Percentiles rank a stretch among this genome's conserved stretches.
Conservation (phyloP, 345 rosid species). For the Camelina laxa region DNA sequence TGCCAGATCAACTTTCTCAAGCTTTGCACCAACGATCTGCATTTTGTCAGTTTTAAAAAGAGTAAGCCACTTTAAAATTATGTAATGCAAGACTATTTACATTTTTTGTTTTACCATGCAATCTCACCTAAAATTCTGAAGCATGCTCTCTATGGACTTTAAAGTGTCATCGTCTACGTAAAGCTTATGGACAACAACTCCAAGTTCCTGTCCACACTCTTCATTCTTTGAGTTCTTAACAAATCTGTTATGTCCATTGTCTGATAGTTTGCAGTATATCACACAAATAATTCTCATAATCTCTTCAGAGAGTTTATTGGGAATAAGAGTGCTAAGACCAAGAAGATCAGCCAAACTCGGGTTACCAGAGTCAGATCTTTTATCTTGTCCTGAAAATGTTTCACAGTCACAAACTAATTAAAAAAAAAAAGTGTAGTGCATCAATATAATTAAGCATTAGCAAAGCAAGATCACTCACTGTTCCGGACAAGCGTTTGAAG, state of each 20-base stretch:
- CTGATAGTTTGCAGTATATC: conserved; percentile 63
- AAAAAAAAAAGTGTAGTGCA: background rate
- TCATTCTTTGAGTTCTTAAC: conserved; percentile 47
- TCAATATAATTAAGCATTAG: background rate
- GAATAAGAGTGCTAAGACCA: conserved; percentile 45
- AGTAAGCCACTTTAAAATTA: conserved; percentile 1
- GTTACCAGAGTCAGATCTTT: conserved; percentile 47
- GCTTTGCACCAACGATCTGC: conserved; percentile 66
- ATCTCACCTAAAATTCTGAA: conserved; percentile 68
- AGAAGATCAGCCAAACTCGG: conserved; percentile 81
- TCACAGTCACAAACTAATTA: background rate
- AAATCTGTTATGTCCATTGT: conserved; percentile 40
- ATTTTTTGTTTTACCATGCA: background rate
- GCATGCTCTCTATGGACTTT: conserved; percentile 58
- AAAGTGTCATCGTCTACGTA: conserved; percentile 54
- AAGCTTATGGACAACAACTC: conserved; percentile 54
- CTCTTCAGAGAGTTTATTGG: conserved; percentile 69
- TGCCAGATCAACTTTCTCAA: conserved; percentile 64
- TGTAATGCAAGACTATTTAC: background rate
- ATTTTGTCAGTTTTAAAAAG: conserved; percentile 5
- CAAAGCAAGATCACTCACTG: conserved; percentile 24
- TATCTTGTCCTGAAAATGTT: conserved; percentile 47
- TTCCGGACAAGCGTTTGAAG: conserved; percentile 8
- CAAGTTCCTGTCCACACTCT: conserved; percentile 42
- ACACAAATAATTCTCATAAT: conserved; percentile 69